Base-by-base conservation (phyloP, 2,329 filamentous ascomycete species). In the Ascochyta viciae-villosae region DNA sequence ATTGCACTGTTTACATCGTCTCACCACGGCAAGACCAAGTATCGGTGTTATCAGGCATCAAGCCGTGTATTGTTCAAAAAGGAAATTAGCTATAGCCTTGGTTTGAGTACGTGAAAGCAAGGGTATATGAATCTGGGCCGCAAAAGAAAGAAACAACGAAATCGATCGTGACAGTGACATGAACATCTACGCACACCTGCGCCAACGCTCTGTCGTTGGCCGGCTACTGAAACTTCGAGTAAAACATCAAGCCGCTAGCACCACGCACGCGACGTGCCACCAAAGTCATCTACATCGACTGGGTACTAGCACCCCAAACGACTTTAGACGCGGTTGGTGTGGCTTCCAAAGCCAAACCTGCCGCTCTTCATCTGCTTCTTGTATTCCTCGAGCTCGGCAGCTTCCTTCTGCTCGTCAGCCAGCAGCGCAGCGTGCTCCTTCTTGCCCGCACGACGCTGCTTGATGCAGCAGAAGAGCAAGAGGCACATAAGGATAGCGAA, bases 391-490 rank as follows among this genome's bases (percentile, higher is more conserved):
- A 74, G 65, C 51, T 76, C 72, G 13, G 71, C 67, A n/a, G 70
- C 68, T 57, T 77, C 74, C 62, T 76, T 76, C 54, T 74, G 60
- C 57, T 72, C 62, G 42, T 65, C 55, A 1, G 74, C 73, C n/a
- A 73, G 58, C 31, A 70, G 65, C 3, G 68, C 68, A 24, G 67
- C 67, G 48, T 68, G 66, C 48, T 76, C 75, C 23, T 58, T 65
- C 48, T 64, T 68, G 38, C 76, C 76, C 2, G 67, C 70, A 44
- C 73, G 74, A 41, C 74, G 72, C 60, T 76, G 73, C 64, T 74
- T 73, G 65, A 77, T 65, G 68, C 72, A 77, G 67, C 63, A 77
- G 64, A 76, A 75, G 29, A 66, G 35, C 50, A 76, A 58, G 46
- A 70, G 52, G 39, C 56, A 56, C n/a, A 64, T 42, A n/a, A 55